Percentiles rank a stretch among this genome's conserved stretches.
These are phyloP conservation scores for Debaryomyces maramus DNA, from an alignment of 805 yeast genomes.

Conservation along the genomic window DNA sequence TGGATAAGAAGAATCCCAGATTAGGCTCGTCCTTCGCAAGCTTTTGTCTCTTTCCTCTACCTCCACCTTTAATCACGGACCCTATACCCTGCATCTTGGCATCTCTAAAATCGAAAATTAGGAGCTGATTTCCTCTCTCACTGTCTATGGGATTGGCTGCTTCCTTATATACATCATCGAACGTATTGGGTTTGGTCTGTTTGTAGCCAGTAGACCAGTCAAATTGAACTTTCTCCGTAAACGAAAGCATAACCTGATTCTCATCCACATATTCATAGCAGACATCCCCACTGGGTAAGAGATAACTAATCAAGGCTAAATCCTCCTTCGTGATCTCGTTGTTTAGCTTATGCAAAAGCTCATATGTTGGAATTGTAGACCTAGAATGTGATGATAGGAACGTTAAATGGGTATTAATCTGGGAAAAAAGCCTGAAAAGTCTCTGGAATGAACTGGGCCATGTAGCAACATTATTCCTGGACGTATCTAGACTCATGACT, in stretches of 20 bases:
- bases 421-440: constrained; percentile 20
- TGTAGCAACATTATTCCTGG: too few species aligned
- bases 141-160: constrained; percentile 45
- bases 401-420: constrained; percentile 40
- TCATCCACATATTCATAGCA: constrained; percentile 76
- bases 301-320: constrained; percentile 58
- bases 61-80: constrained; percentile 24
- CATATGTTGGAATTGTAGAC: constrained; percentile 30
- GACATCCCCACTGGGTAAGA: constrained; percentile 68
- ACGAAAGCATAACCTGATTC: constrained; percentile 52
- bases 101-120: constrained; percentile 78
- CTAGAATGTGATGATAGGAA: constrained; percentile 39
- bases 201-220: constrained; percentile 36
- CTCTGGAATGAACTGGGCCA: constrained; percentile 13
- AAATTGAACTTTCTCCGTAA: constrained; percentile 44
- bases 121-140: constrained; percentile 48
- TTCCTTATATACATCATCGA: constrained; percentile 56
- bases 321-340: constrained; percentile 46
- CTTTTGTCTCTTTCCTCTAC: constrained; percentile 9
- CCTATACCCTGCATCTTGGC: constrained; percentile 54
- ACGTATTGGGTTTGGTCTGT: constrained; percentile 28
- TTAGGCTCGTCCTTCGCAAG: constrained; percentile 9
- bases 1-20: constrained; percentile 26
- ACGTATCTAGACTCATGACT: background rate
- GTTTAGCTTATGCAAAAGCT: constrained; percentile 32